phyloP scores from a whole-genome alignment of 208 protist species.

The Trypanosoma caninum region DNA sequence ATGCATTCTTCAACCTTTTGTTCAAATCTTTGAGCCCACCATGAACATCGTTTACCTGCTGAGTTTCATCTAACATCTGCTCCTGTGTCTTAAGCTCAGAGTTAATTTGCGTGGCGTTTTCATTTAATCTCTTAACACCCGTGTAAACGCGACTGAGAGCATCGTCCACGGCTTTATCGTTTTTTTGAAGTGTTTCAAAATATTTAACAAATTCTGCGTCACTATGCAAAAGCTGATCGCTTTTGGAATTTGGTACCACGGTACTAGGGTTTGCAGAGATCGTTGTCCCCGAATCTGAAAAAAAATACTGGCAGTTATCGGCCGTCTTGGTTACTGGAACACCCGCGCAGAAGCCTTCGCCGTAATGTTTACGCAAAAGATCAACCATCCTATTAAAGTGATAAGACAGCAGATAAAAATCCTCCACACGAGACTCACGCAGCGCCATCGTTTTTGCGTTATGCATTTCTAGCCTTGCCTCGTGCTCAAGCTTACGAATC shows the following conservation, averaged over 20 bases:
- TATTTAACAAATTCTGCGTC: conserved; percentile 56
- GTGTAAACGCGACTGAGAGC: conserved; percentile 57
- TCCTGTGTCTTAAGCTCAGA: conserved; percentile 57
- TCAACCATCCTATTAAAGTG: conserved; percentile 39
- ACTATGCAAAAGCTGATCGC: conserved; percentile 39
- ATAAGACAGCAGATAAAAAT: conserved; percentile 33
- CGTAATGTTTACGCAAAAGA: conserved; percentile 35
- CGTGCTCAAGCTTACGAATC: conserved; percentile 33
- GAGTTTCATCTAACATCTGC: conserved; percentile 33
- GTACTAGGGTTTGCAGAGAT: not conserved
- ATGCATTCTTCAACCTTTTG: conserved; percentile 37
- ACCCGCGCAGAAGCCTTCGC: conserved; percentile 7
- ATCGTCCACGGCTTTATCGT: conserved; percentile 54
- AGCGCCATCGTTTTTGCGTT: conserved; percentile 35
- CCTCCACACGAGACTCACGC: conserved; percentile 27
- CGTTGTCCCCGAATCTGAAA: not conserved
- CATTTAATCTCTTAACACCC: conserved; percentile 49
- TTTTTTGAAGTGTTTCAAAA: conserved; percentile 43
- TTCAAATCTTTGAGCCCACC: conserved; percentile 52
- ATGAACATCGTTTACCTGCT: conserved; percentile 38
- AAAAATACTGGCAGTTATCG: not conserved
- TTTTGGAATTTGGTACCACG: not conserved
- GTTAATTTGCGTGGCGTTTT: conserved; percentile 59
- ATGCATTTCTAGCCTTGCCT: conserved; percentile 31
- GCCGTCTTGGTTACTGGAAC: not conserved